Conservation (phyloP, 306 rosid genomes). For the Vicia faba region DNA sequence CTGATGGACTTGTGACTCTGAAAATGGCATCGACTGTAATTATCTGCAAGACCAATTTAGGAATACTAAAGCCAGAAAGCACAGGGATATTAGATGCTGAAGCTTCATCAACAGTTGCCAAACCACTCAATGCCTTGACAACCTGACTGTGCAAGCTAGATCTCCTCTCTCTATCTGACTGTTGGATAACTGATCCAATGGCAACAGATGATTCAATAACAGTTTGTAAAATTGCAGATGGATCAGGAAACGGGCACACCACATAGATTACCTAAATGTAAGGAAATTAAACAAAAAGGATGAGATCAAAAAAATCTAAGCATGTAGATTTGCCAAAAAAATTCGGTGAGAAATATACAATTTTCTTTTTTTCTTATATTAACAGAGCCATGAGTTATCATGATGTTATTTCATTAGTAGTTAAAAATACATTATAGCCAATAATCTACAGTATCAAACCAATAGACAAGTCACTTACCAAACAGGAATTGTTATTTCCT, state of each 20-base stretch:
- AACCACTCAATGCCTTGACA: slow-evolving; percentile 89
- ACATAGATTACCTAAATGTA: slow-evolving; percentile 84
- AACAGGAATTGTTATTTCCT: slow-evolving; percentile 79
- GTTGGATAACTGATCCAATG: slow-evolving; percentile 82
- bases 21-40: slow-evolving; percentile 94
- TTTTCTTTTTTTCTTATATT: slow-evolving; percentile 26
- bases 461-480: slow-evolving; percentile 61
- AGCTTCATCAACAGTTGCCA: slow-evolving; percentile 93
- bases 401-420: slow-evolving; percentile 8
- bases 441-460: slow-evolving; percentile 29
- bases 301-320: slow-evolving; percentile 33
- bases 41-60: slow-evolving; percentile 90
- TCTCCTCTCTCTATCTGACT: slow-evolving; percentile 87
- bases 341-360: slow-evolving; percentile 1
- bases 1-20: slow-evolving; percentile 88
- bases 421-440: slow-evolving; percentile 14
- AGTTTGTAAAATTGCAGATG: slow-evolving; percentile 88
- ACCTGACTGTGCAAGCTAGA: slow-evolving; percentile 79
- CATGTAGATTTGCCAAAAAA: slow-evolving; percentile 21
- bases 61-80: slow-evolving; percentile 84
- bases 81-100: slow-evolving; percentile 78
- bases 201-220: slow-evolving; percentile 89
- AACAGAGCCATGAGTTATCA: slow-evolving; percentile 18
- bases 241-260: slow-evolving; percentile 98
- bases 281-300: slow-evolving; percentile 10